Percentiles rank a stretch among this genome's conserved stretches.
Conservation (phyloP, 352 stramenopile genomes). For the Pythium guiyangense region DNA sequence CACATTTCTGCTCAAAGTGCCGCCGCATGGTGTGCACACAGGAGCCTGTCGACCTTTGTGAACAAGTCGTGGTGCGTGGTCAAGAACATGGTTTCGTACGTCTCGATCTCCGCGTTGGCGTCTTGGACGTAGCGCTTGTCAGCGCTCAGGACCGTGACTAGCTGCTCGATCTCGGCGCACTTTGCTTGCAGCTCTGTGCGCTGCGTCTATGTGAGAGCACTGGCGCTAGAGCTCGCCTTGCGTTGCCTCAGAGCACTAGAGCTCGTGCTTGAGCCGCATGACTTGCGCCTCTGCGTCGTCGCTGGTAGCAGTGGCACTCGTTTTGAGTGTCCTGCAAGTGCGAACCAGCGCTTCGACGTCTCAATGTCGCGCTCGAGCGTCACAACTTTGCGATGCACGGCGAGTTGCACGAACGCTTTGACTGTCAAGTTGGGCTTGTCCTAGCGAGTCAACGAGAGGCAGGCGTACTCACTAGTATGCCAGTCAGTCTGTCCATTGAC, state of each 20-base stretch:
- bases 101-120: constrained; percentile 48
- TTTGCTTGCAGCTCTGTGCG: constrained; percentile 19
- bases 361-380: constrained; percentile 36
- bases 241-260: constrained; percentile 29
- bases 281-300: constrained; percentile 35
- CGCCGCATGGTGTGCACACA: constrained; percentile 38
- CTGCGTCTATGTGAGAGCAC: constrained; percentile 10
- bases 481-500: too few relatives aligned
- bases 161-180: constrained; percentile 27
- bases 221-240: constrained; percentile 21
- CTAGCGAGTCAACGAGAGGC: constrained; percentile 24
- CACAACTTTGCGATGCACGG: constrained; percentile 39
- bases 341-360: constrained; percentile 31
- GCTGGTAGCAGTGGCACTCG: constrained; percentile 18
- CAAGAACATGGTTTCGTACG: constrained; percentile 34
- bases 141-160: constrained; percentile 33
- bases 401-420: constrained; percentile 54
- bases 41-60: constrained; percentile 27
- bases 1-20: constrained; percentile 63
- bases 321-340: constrained; percentile 26
- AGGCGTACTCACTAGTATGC: too few relatives aligned
- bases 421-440: constrained; percentile 48
- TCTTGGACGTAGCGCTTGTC: constrained; percentile 67
- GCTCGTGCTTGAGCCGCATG: constrained; percentile 31
- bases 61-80: constrained; percentile 31